phyloP scores from a whole-genome alignment of 768 basidiomycete species.

The Asterophora parasitica region DNA sequence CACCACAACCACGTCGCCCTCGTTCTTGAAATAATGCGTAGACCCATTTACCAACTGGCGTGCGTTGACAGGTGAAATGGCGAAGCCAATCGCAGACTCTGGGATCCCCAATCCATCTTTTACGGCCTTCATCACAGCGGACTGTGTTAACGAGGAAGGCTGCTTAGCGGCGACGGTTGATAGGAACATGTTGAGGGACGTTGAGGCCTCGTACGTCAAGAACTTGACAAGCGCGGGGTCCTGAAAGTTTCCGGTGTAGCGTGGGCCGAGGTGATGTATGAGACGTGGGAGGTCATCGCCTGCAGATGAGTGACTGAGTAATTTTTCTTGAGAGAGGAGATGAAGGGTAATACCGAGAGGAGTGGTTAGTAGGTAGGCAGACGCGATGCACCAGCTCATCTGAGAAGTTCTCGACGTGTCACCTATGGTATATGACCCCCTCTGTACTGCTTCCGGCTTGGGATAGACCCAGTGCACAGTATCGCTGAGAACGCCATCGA shows the following conservation, averaged over 20 bases:
- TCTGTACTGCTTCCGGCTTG: constrained; percentile 34
- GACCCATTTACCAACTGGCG: constrained; percentile 18
- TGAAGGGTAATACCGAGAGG: constrained; percentile 44
- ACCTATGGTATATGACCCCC: constrained; percentile 50
- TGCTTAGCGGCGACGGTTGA: constrained; percentile 38
- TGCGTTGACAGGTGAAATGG: constrained; percentile 33
- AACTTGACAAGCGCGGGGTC: constrained; percentile 65
- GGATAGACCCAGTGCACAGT: constrained; percentile 64
- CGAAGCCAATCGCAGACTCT: constrained; percentile 34
- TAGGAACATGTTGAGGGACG: constrained; percentile 78
- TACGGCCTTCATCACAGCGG: constrained; percentile 46
- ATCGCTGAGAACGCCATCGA: constrained; percentile 69
- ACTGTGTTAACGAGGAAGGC: constrained; percentile 19
- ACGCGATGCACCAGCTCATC: constrained; percentile 67
- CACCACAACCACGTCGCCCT: constrained; percentile 59
- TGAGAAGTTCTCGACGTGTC: constrained; percentile 37
- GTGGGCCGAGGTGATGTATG: constrained; percentile 77
- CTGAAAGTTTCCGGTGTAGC: constrained; percentile 74
- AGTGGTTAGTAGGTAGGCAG: constrained; percentile 54
- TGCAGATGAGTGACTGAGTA: constrained; percentile 20
- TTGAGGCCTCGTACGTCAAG: constrained; percentile 80
- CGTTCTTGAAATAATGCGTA: constrained; percentile 20
- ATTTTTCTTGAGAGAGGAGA: not conserved
- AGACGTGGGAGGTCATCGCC: constrained; percentile 71
- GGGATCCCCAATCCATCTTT: constrained; percentile 42